Percentiles rank a stretch among this genome's conserved stretches.
Evolutionary conservation across 1,284 basidiomycete species (phyloP).

Genomic region (Sanghuangporus sanghuang): DNA sequence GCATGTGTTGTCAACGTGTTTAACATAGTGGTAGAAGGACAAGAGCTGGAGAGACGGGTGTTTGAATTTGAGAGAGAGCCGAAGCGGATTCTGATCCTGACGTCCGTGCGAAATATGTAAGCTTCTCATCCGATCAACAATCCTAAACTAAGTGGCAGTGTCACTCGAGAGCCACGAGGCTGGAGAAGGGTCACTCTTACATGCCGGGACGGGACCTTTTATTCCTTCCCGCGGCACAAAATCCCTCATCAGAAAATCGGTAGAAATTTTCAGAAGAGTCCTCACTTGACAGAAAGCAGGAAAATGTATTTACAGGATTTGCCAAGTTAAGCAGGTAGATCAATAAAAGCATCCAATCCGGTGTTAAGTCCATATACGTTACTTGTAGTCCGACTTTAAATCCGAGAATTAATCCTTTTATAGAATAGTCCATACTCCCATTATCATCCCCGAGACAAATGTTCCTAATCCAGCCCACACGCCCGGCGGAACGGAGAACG

Average conservation of each 20-base stretch:
- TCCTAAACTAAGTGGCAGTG: conserved; percentile 5
- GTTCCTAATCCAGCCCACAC: conserved; percentile 23
- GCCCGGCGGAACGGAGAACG: conserved; percentile 12
- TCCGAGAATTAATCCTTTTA: conserved; percentile 18
- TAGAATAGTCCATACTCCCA: conserved; percentile 27
- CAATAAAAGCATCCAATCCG: not conserved
- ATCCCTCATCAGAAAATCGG: not conserved
- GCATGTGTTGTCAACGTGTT: not conserved
- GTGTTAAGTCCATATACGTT: not conserved
- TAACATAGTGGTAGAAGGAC: not conserved
- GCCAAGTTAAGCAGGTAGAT: not conserved
- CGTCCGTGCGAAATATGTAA: not conserved
- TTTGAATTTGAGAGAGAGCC: not conserved
- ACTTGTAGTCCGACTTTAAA: not conserved
- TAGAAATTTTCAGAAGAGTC: not conserved
- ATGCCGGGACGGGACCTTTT: not conserved
- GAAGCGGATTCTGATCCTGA: not conserved
- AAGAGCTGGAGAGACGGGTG: not conserved
- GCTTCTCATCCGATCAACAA: not conserved
- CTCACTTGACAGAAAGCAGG: not conserved
- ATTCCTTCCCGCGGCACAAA: not conserved
- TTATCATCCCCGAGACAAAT: conserved; percentile 21
- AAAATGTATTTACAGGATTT: not conserved
- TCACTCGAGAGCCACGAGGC: conserved; percentile 5
- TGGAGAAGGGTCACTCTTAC: not conserved